Conservation (phyloP, 345 rosid genomes). For the Heritiera littoralis region DNA sequence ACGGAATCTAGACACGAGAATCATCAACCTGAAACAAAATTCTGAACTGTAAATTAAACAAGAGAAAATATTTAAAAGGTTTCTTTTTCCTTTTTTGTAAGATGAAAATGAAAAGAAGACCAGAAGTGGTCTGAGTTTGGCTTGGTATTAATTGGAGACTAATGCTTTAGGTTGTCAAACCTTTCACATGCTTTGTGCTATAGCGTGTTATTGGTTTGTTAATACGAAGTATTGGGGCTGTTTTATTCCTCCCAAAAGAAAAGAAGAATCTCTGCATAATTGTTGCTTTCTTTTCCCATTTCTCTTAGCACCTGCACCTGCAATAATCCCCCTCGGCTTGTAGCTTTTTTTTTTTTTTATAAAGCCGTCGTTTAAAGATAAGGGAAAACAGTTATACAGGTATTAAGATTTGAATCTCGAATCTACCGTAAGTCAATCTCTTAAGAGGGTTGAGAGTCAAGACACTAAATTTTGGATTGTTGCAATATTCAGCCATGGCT, state of each 20-base stretch:
- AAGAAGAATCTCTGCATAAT: not conserved
- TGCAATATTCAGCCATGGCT: no score
- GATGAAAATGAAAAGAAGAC: not conserved
- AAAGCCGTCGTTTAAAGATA: no score
- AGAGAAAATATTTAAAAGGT: not conserved
- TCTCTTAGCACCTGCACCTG: not conserved
- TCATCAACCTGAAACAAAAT: slow-evolving; percentile 21
- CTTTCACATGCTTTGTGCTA: not conserved
- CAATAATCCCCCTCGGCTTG: not conserved
- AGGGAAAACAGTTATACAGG: no score
- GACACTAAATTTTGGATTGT: no score
- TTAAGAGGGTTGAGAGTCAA: no score
- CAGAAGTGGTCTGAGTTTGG: slow-evolving; percentile 16
- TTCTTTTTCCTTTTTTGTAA: not conserved
- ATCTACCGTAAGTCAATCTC: no score
- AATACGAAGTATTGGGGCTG: not conserved
- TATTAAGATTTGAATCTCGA: no score
- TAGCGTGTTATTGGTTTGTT: not conserved
- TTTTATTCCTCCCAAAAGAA: not conserved
- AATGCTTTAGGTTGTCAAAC: slow-evolving; percentile 3
- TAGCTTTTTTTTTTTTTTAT: not conserved
- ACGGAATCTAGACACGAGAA: slow-evolving; percentile 25
- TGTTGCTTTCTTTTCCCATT: not conserved
- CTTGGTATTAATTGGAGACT: slow-evolving; percentile 11
- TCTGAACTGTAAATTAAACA: slow-evolving; percentile 19